phyloP scores from a whole-genome alignment of 1,284 basidiomycete species.

The Tilletiopsis washingtonensis region DNA sequence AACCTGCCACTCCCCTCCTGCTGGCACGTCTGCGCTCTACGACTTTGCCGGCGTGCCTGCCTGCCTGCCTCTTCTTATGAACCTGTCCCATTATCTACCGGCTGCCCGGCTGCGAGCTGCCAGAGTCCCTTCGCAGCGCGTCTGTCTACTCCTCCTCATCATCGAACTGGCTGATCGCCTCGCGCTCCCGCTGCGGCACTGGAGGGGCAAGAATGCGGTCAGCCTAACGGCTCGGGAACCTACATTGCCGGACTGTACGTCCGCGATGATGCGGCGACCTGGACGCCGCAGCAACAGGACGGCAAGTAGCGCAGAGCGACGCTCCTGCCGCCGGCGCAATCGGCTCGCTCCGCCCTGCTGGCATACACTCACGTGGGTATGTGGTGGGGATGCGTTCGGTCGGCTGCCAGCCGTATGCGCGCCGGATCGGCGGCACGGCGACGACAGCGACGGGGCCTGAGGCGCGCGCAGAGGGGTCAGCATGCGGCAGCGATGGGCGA shows the following conservation, averaged over 20 bases:
- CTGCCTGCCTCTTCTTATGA: too few species aligned
- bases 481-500: background rate
- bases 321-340: background rate
- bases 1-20: too few species aligned
- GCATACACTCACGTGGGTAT: conserved; percentile 66
- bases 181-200: conserved; percentile 37
- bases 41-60: too few species aligned
- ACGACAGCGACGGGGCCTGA: conserved; percentile 69
- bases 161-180: conserved; percentile 33
- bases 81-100: too few species aligned
- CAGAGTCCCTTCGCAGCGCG: too few species aligned
- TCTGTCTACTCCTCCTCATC: conserved; percentile 31
- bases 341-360: background rate
- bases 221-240: too few species aligned
- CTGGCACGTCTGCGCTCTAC: too few species aligned
- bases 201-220: background rate
- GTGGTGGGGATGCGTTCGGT: conserved; percentile 70
- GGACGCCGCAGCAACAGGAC: too few species aligned
- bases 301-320: background rate
- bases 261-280: too few species aligned
- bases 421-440: conserved; percentile 70
- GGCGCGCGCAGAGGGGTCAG: background rate
- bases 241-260: too few species aligned
- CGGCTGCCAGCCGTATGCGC: conserved; percentile 62
- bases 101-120: too few species aligned